These are phyloP conservation scores for Mycena capillaripes DNA, from an alignment of 768 basidiomycete genomes.

Conservation along the genomic window DNA sequence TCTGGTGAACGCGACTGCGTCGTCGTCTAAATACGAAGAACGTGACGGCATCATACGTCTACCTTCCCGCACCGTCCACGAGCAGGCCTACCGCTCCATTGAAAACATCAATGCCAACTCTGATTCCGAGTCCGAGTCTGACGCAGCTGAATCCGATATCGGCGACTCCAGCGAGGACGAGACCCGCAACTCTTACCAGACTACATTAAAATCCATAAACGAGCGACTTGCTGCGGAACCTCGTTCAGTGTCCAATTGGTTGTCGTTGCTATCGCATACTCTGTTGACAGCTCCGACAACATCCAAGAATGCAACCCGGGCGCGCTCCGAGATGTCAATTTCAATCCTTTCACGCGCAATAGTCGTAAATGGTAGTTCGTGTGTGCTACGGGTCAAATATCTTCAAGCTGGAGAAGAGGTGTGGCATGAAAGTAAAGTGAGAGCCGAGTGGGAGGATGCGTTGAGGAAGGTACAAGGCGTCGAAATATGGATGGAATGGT, in stretches of 20 bases:
- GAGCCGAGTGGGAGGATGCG: constrained; percentile 79
- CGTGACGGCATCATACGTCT: constrained; percentile 77
- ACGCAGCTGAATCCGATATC: constrained; percentile 41
- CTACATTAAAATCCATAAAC: constrained; percentile 71
- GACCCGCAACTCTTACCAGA: constrained; percentile 69
- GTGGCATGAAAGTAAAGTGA: constrained; percentile 70
- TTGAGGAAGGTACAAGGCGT: constrained; percentile 61
- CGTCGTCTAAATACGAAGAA: constrained; percentile 68
- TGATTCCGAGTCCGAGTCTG: constrained; percentile 46
- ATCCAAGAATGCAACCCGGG: constrained; percentile 78
- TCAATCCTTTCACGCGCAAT: constrained; percentile 79
- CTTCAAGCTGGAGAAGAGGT: constrained; percentile 81
- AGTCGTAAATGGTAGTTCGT: constrained; percentile 64
- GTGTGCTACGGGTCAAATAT: constrained; percentile 70
- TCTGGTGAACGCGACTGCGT: constrained; percentile 51
- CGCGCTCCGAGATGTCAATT: constrained; percentile 78
- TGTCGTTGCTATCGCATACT: constrained; percentile 72
- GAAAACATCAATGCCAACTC: constrained; percentile 48
- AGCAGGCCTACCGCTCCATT: constrained; percentile 69
- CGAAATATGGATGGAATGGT: constrained; percentile 84
- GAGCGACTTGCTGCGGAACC: constrained; percentile 65
- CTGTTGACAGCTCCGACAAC: constrained; percentile 71
- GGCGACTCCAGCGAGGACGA: constrained; percentile 56
- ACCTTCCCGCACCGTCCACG: constrained; percentile 54
- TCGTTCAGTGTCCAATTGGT: constrained; percentile 71